Evolutionary conservation across 495 filamentous ascomycete species (phyloP).

Genomic region (Rostrohypoxylon terebratum): DNA sequence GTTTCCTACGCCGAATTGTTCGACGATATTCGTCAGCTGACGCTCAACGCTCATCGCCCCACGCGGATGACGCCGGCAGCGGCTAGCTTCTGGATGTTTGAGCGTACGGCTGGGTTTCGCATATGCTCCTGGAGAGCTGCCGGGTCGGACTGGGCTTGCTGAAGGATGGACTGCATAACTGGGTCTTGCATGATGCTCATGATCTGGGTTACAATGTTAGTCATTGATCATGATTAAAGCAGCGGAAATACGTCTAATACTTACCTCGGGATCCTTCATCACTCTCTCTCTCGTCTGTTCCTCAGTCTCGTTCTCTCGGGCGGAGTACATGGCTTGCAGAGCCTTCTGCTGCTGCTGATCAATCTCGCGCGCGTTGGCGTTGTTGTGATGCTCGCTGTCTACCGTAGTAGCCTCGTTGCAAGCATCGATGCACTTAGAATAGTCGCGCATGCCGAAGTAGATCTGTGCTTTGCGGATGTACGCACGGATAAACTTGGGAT

Average conservation of each 20-base stretch:
- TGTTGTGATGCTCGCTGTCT: slow-evolving; percentile 72
- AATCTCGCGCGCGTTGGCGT: slow-evolving; percentile 86
- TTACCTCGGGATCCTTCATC: slow-evolving; percentile 90
- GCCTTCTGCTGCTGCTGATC: slow-evolving; percentile 95
- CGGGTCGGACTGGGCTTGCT: slow-evolving; percentile 94
- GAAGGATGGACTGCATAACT: slow-evolving; percentile 96
- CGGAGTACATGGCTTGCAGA: slow-evolving; percentile 87
- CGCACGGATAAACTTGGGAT: slow-evolving; percentile 92
- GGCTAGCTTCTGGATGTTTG: slow-evolving; percentile 91
- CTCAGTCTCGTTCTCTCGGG: slow-evolving; percentile 93
- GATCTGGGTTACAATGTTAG: slow-evolving; percentile 69
- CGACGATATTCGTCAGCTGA: background rate
- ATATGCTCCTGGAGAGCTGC: slow-evolving; percentile 95
- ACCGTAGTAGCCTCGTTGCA: slow-evolving; percentile 83
- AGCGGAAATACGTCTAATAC: slow-evolving; percentile 41
- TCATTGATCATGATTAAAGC: background rate
- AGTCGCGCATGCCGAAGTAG: slow-evolving; percentile 95
- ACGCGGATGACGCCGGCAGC: slow-evolving; percentile 92
- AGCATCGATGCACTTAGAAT: slow-evolving; percentile 90
- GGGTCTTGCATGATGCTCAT: slow-evolving; percentile 92
- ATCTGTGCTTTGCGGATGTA: slow-evolving; percentile 96
- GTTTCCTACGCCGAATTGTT: background rate
- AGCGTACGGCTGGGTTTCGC: slow-evolving; percentile 85
- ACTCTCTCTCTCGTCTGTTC: slow-evolving; percentile 94
- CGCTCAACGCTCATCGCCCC: slow-evolving; percentile 62